Percentiles rank a stretch among this genome's conserved stretches.
phyloP scores from a whole-genome alignment of 139 green algal species.

The Haematococcus lacustris region DNA sequence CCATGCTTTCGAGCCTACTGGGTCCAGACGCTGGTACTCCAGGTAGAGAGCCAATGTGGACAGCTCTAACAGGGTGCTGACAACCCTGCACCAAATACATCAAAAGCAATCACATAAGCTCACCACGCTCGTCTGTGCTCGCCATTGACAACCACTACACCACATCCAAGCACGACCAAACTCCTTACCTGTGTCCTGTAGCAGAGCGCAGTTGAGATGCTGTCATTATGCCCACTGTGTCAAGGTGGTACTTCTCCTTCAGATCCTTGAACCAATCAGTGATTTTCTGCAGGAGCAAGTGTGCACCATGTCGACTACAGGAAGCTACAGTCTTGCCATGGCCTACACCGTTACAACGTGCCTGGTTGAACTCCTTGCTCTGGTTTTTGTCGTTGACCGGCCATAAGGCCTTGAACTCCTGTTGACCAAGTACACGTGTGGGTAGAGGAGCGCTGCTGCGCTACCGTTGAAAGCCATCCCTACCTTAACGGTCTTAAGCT shows the following conservation, averaged over 20 bases:
- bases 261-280: slow-evolving; percentile 31
- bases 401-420: slow-evolving; percentile 33
- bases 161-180: too few relatives aligned
- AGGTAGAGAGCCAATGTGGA: too few relatives aligned
- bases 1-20: too few relatives aligned
- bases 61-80: too few relatives aligned
- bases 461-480: background rate
- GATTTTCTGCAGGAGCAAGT: slow-evolving; percentile 24
- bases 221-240: slow-evolving; percentile 17
- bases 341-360: too few relatives aligned
- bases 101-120: too few relatives aligned
- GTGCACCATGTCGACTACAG: too few relatives aligned
- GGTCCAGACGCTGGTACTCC: too few relatives aligned
- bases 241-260: slow-evolving; percentile 18
- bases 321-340: too few relatives aligned
- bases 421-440: background rate
- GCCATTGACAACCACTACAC: too few relatives aligned
- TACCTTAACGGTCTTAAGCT: slow-evolving; percentile 14
- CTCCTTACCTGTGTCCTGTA: slow-evolving; percentile 10
- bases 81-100: too few relatives aligned
- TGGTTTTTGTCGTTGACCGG: slow-evolving; percentile 35
- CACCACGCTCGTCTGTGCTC: too few relatives aligned
- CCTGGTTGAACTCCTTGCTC: slow-evolving; percentile 42
- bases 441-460: background rate
- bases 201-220: slow-evolving; percentile 16